Evolutionary conservation across 352 stramenopile genomes (phyloP), one percentile per base, ranked within the genome.

Genomic region (Pythium aquatile): DNA sequence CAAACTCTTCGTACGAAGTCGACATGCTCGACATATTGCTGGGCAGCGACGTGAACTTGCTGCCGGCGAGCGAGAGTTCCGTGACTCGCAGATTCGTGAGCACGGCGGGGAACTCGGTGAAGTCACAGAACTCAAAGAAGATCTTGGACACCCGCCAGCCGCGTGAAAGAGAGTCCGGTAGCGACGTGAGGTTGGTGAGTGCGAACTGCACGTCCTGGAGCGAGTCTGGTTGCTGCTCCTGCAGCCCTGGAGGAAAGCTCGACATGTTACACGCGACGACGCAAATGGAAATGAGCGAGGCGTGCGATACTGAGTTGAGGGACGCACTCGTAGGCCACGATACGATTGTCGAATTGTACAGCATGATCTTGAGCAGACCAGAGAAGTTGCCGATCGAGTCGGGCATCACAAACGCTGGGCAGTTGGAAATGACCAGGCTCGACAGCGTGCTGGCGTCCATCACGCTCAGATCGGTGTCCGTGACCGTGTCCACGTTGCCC

Each of bases 261-360:
- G 66, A 35, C 51, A 73, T 52, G 39, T 53, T 65, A 40, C 48
- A 49, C n/a, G 60, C 55, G 0, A 73, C 58, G n/a, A 80, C 49
- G 17, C 20, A 30, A 39, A 72, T 68, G 7, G 55, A 72, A 39
- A 68, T 68, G 29, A 68, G 46, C 10, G 44, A 51, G 28, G 66
- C 24, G 48, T 80, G 70, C 20, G 44, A 64, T 33, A 29, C 35
- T 9, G 42, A n/a, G 32, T 74, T 75, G 5, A 80, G 30, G 28
- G 73, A 75, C 7, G 70, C 66, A 5, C 3, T 61, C 20, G 30
- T 7, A 17, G 69, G 44, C 70, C 73, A 78, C 11, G 42, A 55
- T 2, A 63, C 58, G 42, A 80, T 68, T 5, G 60, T 78, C 30
- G 67, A 70, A 56, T 80, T 80, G 64, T 77, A 80, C 14, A 80